Evolutionary conservation across 768 basidiomycete species (phyloP), one percentile per base, ranked within the genome.

Genomic region (Psilocybe sp.): DNA sequence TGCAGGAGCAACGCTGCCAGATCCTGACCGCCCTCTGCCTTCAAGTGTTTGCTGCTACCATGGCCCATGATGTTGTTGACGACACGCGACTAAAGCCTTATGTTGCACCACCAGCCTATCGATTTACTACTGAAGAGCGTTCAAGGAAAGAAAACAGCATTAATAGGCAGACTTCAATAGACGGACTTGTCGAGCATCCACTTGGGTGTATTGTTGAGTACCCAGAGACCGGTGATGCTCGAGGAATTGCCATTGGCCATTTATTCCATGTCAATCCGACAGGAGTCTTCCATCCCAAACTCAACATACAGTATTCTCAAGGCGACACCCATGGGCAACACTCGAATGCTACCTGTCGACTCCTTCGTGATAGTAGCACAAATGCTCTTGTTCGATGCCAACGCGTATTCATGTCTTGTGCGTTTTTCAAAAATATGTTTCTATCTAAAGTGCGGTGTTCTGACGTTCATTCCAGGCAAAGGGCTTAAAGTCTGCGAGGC

Each of bases 401-500:
- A 1, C 37, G 46, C 8, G 14, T 15, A 31, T 36, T 45, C 28
- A 46, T 16, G 19, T 13, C 42, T 9, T 51, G 44, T 46, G 20
- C 14, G 36, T 46, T 28, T n/a, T n/a, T n/a, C n/a, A n/a, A n/a
- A n/a, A n/a, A n/a, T n/a, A n/a, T n/a, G n/a, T n/a, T n/a, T n/a
- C n/a, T n/a, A n/a, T n/a, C n/a, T n/a, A n/a, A n/a, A n/a, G n/a
- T n/a, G n/a, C n/a, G n/a, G n/a, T n/a, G n/a, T n/a, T n/a, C n/a
- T n/a, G n/a, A n/a, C n/a, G n/a, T n/a, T n/a, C n/a, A n/a, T n/a
- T n/a, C n/a, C n/a, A 51, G 43, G 43, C 38, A 45, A 51, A 46
- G 50, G 50, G 4, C 20, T 45, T 12, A 51, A 51, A 46, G 20
- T 20, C 16, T 51, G 59, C 50, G 9, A 46, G 51, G 31, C 33